These are phyloP conservation scores for Scheffersomyces parashehatae DNA, from an alignment of 1,139 yeast species.

Conservation along the genomic window DNA sequence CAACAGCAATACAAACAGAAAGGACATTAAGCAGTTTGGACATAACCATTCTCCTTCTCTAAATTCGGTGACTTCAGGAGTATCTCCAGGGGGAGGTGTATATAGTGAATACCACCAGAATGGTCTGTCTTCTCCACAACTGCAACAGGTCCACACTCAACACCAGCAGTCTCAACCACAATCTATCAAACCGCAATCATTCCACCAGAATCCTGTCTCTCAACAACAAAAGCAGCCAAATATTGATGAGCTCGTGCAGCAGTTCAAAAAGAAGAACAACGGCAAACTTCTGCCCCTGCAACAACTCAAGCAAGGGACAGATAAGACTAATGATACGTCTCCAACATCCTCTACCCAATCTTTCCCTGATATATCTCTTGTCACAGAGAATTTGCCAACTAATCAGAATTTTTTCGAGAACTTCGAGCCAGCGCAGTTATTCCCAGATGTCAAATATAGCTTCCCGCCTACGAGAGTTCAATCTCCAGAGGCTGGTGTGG, in stretches of 20 bases:
- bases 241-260: constrained; percentile 36
- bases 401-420: constrained; percentile 45
- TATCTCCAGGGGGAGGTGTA: constrained; percentile 32
- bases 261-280: constrained; percentile 19
- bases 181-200: background rate
- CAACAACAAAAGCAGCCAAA: constrained; percentile 11
- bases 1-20: constrained; percentile 5
- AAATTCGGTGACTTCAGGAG: constrained; percentile 22
- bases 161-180: background rate
- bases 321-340: constrained; percentile 27
- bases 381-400: constrained; percentile 45
- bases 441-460: constrained; percentile 39
- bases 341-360: constrained; percentile 43
- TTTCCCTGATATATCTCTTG: constrained; percentile 49
- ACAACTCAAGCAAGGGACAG: constrained; percentile 4
- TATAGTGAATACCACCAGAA: constrained; percentile 17
- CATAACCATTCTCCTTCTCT: constrained; percentile 12
- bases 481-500: constrained; percentile 23
- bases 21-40: constrained; percentile 1
- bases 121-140: background rate
- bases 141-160: background rate
- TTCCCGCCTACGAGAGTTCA: constrained; percentile 41
- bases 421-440: constrained; percentile 52
- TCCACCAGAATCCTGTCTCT: background rate
- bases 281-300: constrained; percentile 1